Percentiles rank a stretch among this genome's conserved stretches.
Conservation (phyloP, 2,329 filamentous ascomycete genomes). For the Daldinia eschscholtzii region DNA sequence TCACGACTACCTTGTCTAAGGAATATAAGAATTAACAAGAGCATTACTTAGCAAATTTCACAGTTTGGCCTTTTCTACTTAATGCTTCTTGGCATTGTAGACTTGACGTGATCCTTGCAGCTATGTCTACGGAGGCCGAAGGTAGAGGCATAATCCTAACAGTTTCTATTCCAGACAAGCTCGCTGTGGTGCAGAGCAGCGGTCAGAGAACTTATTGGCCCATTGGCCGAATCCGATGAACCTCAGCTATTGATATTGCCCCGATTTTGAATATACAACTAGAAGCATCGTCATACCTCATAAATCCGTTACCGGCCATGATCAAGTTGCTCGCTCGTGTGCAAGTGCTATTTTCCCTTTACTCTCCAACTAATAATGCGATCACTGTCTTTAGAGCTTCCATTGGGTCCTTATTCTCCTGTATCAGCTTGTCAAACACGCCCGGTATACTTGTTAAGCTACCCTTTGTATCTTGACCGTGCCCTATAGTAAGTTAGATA, state of each 20-base stretch:
- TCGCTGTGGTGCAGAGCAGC: not conserved
- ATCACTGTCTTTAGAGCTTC: conserved; percentile 70
- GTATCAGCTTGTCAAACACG: conserved; percentile 71
- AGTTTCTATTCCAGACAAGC: not conserved
- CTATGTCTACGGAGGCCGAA: not conserved
- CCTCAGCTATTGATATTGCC: not conserved
- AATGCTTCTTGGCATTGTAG: not conserved
- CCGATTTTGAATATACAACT: not conserved
- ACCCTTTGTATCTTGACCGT: conserved; percentile 67
- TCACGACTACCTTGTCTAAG: not conserved
- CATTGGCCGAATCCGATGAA: not conserved
- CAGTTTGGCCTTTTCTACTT: not conserved
- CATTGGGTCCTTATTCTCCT: conserved; percentile 66
- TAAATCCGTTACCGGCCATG: not conserved
- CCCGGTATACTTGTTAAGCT: conserved; percentile 69
- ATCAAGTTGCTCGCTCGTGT: not conserved
- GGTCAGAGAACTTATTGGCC: not conserved
- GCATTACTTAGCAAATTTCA: not conserved
- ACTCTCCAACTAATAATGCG: conserved; percentile 66
- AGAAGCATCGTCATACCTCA: not conserved
- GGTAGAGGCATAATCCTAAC: not conserved
- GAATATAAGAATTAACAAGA: not conserved
- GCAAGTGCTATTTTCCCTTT: conserved; percentile 17
- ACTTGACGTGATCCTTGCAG: not conserved
- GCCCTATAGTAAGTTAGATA: conserved; percentile 61